These are phyloP conservation scores for Inonotus hispidus DNA, from an alignment of 1,284 basidiomycete genomes.

Conservation along the genomic window DNA sequence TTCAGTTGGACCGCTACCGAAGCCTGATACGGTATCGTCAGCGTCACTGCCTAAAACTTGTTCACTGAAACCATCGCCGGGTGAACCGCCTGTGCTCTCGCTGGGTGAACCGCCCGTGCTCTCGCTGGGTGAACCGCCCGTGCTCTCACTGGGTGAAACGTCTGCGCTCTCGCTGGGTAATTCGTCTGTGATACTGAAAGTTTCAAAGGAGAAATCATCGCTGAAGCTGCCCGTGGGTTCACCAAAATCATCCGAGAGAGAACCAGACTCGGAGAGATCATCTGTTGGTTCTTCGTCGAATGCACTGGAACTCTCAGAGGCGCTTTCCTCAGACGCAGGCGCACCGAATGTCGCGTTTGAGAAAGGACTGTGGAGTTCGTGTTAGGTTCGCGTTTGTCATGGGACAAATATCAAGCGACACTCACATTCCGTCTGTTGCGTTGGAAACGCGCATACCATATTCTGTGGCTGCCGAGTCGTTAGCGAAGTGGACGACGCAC, in stretches of 20 bases:
- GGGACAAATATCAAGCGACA: background rate
- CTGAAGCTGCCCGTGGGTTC: background rate
- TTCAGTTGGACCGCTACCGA: background rate
- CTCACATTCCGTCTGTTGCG: background rate
- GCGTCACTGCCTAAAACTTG: background rate
- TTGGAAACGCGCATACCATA: conserved; percentile 1
- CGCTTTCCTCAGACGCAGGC: background rate
- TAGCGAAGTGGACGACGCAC: background rate
- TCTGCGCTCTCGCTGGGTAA: background rate
- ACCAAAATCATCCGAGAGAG: background rate
- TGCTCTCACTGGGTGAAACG: background rate
- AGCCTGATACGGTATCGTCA: background rate
- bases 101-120: background rate
- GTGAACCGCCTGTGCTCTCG: background rate
- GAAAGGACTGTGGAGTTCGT: background rate
- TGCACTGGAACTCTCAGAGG: background rate
- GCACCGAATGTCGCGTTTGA: background rate
- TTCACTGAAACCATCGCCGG: background rate
- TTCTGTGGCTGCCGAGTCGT: background rate
- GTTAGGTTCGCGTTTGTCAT: background rate
- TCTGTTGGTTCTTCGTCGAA: background rate
- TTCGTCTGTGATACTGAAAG: background rate
- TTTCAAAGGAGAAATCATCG: background rate
- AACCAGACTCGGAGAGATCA: background rate
- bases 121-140: background rate